phyloP scores from a whole-genome alignment of 179 eudicot genomes.

The Camellia oleifera region DNA sequence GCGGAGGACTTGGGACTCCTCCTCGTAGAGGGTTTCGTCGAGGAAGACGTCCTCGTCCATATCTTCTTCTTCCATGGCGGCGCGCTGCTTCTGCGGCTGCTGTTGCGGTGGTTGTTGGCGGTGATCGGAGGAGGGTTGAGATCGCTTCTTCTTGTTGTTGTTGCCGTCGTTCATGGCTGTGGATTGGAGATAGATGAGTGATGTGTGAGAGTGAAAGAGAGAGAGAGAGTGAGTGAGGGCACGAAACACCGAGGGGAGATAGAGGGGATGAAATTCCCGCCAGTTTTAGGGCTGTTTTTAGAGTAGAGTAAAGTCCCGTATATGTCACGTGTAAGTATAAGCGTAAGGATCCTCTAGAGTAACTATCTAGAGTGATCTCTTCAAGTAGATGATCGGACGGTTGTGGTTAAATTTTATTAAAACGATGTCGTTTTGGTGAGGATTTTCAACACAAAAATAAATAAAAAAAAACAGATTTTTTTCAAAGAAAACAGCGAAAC shows the following conservation, averaged over 20 bases:
- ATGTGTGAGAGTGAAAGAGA: neutral
- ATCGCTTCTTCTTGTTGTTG: slow-evolving; percentile 43
- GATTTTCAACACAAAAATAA: too few relatives aligned
- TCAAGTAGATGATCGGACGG: too few relatives aligned
- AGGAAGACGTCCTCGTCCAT: slow-evolving; percentile 82
- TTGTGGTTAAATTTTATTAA: too few relatives aligned
- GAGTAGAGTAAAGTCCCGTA: neutral
- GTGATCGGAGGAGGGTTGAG: slow-evolving; percentile 23
- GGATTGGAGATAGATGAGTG: neutral
- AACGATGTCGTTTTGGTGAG: too few relatives aligned
- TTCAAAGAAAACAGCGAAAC: too few relatives aligned
- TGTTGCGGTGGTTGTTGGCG: slow-evolving; percentile 23
- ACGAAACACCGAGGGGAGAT: neutral
- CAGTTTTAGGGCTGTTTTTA: slow-evolving; percentile 1
- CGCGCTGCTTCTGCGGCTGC: slow-evolving; percentile 44
- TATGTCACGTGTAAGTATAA: too few relatives aligned
- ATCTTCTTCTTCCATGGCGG: slow-evolving; percentile 71
- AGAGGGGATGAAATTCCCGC: slow-evolving; percentile 6
- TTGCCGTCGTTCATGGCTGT: slow-evolving; percentile 45
- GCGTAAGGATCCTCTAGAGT: too few relatives aligned
- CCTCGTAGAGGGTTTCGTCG: slow-evolving; percentile 65
- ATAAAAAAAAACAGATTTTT: too few relatives aligned
- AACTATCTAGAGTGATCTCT: too few relatives aligned
- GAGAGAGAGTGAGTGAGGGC: neutral
- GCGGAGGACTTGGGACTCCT: slow-evolving; percentile 51